Base-by-base conservation (phyloP, 139 green algal genomes). In the Dunaliella primolecta region DNA sequence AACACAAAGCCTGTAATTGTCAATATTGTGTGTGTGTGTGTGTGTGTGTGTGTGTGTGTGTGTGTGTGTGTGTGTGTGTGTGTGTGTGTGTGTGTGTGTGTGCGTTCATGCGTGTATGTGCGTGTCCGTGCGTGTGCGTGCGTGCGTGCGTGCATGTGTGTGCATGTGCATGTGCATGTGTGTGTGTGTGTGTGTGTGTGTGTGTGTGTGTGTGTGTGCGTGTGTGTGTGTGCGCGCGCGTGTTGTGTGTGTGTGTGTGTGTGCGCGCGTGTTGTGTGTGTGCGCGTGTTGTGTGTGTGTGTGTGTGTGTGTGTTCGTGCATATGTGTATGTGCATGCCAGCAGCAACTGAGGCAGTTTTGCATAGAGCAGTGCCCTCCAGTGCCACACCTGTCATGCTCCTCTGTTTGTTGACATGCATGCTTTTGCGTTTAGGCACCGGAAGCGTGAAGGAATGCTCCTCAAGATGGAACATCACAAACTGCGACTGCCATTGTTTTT, bases 1-100 rank as follows among this genome's bases (percentile, higher is more conserved):
- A 92, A 79, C 38, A 94, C 89, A 86, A 94, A 94, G 64, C 91
- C 84, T 87, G 78, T 31, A 75, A 21, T n/a, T 1, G 2, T 56
- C 37, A 24, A 37, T 37, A 83, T 36, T 31, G 36, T 23, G 25
- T 31, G 71, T 31, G 71, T 77, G 71, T 31, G 71, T 32, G 29
- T 31, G 71, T 31, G 71, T 32, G 29, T 31, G 71, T 31, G 71
- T 32, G 24, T n/a, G 79, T 35, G 29, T 75, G 79, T 34, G 36
- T 34, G 23, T 72, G 36, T 31, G 79, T 31, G 21, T 83, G 37
- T 29, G 24, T 15, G 20, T 30, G 33, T 30, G 78, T 20, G 20
- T 29, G 31, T 7, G 33, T 7, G 29, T 20, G 32, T 27, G n/a
- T 30, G n/a, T 2, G 56, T 2, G 29, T 11, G 32, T 77, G 80